These are phyloP conservation scores for Citrus reticulata DNA, from an alignment of 345 rosid genomes.

Conservation along the genomic window DNA sequence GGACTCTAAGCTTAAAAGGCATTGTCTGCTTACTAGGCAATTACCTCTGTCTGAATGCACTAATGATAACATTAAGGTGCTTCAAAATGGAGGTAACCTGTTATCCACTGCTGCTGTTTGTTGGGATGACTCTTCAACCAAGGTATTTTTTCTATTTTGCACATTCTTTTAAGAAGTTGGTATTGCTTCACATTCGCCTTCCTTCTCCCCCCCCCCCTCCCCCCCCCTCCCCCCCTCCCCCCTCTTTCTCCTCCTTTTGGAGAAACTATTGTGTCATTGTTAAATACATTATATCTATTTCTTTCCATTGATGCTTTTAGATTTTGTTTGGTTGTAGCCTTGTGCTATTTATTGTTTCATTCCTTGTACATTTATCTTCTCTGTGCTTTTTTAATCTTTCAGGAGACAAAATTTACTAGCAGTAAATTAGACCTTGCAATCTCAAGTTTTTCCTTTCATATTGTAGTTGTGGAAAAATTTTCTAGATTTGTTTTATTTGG, in stretches of 20 bases:
- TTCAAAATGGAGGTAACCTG: slow-evolving; percentile 45
- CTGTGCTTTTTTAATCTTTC: background rate
- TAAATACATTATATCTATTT: background rate
- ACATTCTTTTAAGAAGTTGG: background rate
- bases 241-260: background rate
- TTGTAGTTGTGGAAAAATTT: background rate
- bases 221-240: no score
- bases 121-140: slow-evolving; percentile 12
- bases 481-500: background rate
- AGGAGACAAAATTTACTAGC: background rate
- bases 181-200: background rate
- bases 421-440: background rate
- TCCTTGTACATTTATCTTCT: background rate
- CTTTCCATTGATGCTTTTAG: background rate
- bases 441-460: background rate
- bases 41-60: slow-evolving; percentile 68
- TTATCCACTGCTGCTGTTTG: slow-evolving; percentile 24
- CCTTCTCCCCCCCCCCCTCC: no score
- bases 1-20: slow-evolving; percentile 48
- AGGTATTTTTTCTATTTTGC: slow-evolving; percentile 29
- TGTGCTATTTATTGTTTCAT: background rate
- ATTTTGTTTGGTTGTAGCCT: background rate
- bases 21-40: slow-evolving; percentile 51
- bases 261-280: background rate
- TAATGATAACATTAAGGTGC: slow-evolving; percentile 46